Evolutionary conservation across 139 green algal genomes (phyloP).

Genomic region (Chlamydomonas eustigma): DNA sequence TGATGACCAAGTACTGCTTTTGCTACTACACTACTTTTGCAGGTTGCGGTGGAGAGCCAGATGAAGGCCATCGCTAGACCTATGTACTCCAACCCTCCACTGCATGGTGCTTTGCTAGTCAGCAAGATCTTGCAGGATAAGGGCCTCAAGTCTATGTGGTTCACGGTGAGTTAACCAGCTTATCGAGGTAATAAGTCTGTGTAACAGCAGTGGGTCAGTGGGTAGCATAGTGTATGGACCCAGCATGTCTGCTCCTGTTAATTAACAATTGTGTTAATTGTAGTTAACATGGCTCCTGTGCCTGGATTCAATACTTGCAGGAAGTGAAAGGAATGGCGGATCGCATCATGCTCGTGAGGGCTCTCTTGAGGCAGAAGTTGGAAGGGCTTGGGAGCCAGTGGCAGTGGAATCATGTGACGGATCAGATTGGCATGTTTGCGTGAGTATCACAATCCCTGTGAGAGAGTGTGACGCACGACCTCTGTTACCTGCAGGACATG

Average conservation of each 20-base stretch:
- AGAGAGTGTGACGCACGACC: too few species aligned
- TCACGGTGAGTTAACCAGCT: constrained; percentile 31
- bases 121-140: constrained; percentile 60
- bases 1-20: too few species aligned
- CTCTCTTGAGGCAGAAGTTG: constrained; percentile 57
- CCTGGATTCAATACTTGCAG: constrained; percentile 9
- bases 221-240: too few species aligned
- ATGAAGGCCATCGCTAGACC: constrained; percentile 34
- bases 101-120: constrained; percentile 75
- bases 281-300: too few species aligned
- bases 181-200: too few species aligned
- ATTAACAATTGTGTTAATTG: not conserved
- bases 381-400: constrained; percentile 35
- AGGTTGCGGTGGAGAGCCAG: constrained; percentile 42
- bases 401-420: constrained; percentile 78
- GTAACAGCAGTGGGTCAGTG: too few species aligned
- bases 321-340: constrained; percentile 85
- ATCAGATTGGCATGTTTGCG: constrained; percentile 89
- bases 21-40: too few species aligned
- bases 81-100: constrained; percentile 78
- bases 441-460: constrained; percentile 46
- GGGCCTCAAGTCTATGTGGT: constrained; percentile 79
- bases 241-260: too few species aligned
- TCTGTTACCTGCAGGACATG: too few species aligned
- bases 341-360: constrained; percentile 86